These are phyloP conservation scores for Trypanosoma caninum DNA, from an alignment of 208 protist genomes.

Conservation along the genomic window DNA sequence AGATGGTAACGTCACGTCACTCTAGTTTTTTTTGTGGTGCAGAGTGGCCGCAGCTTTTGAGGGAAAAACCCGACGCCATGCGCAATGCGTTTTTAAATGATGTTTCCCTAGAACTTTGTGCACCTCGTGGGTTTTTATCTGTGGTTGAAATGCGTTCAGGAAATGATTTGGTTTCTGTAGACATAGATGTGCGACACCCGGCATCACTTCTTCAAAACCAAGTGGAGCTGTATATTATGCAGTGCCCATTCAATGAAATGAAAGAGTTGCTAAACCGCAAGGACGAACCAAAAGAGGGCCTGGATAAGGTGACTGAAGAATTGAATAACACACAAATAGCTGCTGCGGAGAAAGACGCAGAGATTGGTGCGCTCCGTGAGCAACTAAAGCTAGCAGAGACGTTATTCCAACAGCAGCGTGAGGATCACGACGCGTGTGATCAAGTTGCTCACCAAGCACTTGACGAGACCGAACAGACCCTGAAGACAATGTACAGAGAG, in stretches of 20 bases:
- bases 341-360: constrained; percentile 27
- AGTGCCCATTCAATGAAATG: constrained; percentile 37
- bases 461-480: constrained; percentile 54
- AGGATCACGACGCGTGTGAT: constrained; percentile 29
- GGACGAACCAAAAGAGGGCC: constrained; percentile 27
- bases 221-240: constrained; percentile 43
- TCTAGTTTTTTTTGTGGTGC: constrained; percentile 41
- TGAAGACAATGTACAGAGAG: constrained; percentile 48
- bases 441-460: constrained; percentile 38
- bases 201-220: constrained; percentile 26
- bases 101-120: constrained; percentile 36
- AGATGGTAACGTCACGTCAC: constrained; percentile 37
- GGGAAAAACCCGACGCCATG: constrained; percentile 35
- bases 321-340: constrained; percentile 9
- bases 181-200: constrained; percentile 47
- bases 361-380: constrained; percentile 21
- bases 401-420: constrained; percentile 38
- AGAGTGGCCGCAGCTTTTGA: constrained; percentile 28
- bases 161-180: constrained; percentile 38
- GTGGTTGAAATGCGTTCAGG: constrained; percentile 35
- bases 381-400: constrained; percentile 33
- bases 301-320: constrained; percentile 12
- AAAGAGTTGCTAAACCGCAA: constrained; percentile 26
- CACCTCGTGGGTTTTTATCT: constrained; percentile 39
- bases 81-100: constrained; percentile 40